Evolutionary conservation across 1,139 yeast genomes (phyloP), one percentile per base, ranked within the genome.

Genomic region (Yarrowia galli): DNA sequence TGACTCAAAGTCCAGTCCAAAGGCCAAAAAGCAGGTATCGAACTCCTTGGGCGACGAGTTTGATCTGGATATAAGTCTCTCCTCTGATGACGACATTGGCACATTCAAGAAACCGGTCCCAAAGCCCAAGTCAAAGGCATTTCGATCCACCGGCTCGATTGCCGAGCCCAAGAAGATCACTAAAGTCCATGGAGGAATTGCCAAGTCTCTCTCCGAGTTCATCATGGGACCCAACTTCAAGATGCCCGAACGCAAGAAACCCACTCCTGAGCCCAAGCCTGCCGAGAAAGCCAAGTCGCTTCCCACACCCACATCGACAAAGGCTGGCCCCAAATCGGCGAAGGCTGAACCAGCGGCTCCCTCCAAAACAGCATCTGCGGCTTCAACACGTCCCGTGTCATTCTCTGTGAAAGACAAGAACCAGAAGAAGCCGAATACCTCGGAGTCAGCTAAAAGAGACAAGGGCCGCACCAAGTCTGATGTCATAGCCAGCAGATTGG

Each of bases 151-250:
- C 9, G n/a, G 16, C 54, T 28, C 38, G 4, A 5, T 28, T 3
- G 10, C 18, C 16, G 43, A 53, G 46, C 43, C 43, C 43, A 54
- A 56, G 63, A 56, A 56, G 48, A 42, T 56, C 18, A 56, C 63
- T 13, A 25, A 56, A 36, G 25, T 56, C 48, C 63, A 56, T 25
- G 63, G 63, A 25, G 63, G 63, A 10, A 56, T 56, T 9, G 63
- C 63, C n/a, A 42, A 40, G 48, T 25, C 63, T 4, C 25, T 56
- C 7, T 56, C 63, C 8, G 23, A 25, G 36, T 56, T 56, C 63
- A 56, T 56, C 28, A 56, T 56, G 63, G 63, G 63, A 6, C 49
- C 49, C 20, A 56, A 40, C 6, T 56, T 40, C 63, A 56, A 56
- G n/a, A 40, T 40, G 48, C 63, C 63, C 13, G 38, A 38, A 16